Conservation (phyloP, 1,139 yeast species). For the Scheffersomyces segobiensis region DNA sequence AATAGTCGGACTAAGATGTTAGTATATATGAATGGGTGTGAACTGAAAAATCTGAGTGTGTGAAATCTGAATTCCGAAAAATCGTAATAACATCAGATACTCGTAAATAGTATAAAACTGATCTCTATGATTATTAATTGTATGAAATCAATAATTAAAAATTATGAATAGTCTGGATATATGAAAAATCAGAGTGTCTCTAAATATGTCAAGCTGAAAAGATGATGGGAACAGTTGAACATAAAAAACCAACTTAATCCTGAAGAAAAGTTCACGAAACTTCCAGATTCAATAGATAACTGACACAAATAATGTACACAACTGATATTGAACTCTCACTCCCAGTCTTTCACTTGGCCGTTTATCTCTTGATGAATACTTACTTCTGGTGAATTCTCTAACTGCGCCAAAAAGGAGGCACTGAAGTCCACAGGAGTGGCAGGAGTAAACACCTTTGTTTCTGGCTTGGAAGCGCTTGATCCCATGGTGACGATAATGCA, state of each 20-base stretch:
- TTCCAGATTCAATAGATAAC: too few relatives aligned
- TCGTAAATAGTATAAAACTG: neutral
- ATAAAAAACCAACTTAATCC: neutral
- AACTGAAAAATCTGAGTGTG: neutral
- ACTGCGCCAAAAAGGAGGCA: constrained; percentile 64
- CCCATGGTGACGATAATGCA: constrained; percentile 41
- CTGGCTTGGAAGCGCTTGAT: constrained; percentile 57
- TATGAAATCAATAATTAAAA: neutral
- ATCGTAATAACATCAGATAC: neutral
- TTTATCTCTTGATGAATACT: constrained; percentile 16
- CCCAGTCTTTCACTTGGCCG: neutral
- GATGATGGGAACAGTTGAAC: neutral
- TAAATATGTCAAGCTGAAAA: neutral
- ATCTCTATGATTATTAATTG: neutral
- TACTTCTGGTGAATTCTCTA: constrained; percentile 70
- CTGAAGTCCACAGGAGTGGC: constrained; percentile 75
- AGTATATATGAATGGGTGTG: constrained; percentile 14
- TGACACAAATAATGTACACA: neutral
- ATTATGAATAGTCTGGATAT: neutral
- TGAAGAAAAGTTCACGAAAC: neutral
- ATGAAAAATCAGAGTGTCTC: neutral
- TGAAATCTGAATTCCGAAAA: neutral
- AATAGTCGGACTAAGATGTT: constrained; percentile 60
- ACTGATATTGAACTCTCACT: neutral
- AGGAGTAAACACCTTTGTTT: constrained; percentile 68